Base-by-base conservation (phyloP, 228 moss, liverwort and hornwort genomes). In the Sphagnum fallax region DNA sequence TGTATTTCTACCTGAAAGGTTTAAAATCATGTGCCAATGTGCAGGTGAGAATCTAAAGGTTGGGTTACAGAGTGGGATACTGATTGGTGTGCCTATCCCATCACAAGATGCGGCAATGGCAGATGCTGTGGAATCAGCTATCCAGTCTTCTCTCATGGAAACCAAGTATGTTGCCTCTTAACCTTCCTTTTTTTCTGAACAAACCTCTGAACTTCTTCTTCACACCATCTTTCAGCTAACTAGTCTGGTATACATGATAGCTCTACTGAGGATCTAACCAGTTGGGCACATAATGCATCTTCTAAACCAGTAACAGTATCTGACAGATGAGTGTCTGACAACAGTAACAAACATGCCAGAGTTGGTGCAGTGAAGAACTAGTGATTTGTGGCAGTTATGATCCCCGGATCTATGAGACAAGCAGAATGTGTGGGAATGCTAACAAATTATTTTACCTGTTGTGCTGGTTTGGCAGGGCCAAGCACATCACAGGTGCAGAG, bases 11-110 rank as follows among this genome's bases (percentile, higher is more conserved):
- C 32, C 32, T 32, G 32, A 1, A 32, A 32, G 32, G 2, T 32
- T 32, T 32, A 32, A 32, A 32, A 32, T 32, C 32, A 32, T 32
- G 32, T 32, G 32, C 32, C 32, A 32, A 32, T 32, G 32, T 75
- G 72, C 89, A 94, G 94, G 60, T 6, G 79, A 80, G 18, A 92
- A 87, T 75, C 71, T 91, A 73, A 89, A 77, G 70, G 75, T 90
- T 70, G 81, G 80, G 48, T 76, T 98, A 70, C 84, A 81, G 74
- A 92, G 92, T 67, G 97, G 97, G 58, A 80, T 98, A 61, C 76
- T 98, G 10, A 77, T 98, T 62, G 91, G 85, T 52, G 94, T 98
- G 67, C 98, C 98, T 59, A 88, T 94, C 77, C 94, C 92, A 51
- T 69, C 77, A 51, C 61, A 89, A 52, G 69, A 83, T 66, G 89